These are phyloP conservation scores for Nicotiana otophora DNA, from an alignment of 257 asterid genomes.

Conservation along the genomic window DNA sequence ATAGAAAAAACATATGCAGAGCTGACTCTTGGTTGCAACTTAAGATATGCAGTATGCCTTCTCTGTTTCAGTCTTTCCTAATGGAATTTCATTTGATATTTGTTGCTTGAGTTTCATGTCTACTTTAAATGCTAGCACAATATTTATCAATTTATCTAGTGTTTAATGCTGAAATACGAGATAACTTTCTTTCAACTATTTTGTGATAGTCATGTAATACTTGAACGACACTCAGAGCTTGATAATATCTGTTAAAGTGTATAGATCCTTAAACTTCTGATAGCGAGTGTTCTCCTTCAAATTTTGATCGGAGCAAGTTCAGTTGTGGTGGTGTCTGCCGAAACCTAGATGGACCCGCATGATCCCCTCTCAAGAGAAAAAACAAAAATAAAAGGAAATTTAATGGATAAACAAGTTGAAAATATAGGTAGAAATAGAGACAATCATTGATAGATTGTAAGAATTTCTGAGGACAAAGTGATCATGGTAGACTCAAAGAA, in stretches of 20 bases:
- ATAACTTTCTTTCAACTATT: background rate
- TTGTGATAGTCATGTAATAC: background rate
- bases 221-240: background rate
- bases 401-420: background rate
- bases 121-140: background rate
- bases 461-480: background rate
- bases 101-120: background rate
- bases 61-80: background rate
- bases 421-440: background rate
- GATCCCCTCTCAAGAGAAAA: background rate
- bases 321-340: background rate
- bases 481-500: background rate
- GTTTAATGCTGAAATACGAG: background rate
- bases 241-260: background rate
- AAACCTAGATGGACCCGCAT: background rate
- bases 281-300: background rate
- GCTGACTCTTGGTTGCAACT: conserved; percentile 83
- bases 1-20: conserved; percentile 69
- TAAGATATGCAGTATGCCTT: conserved; percentile 45
- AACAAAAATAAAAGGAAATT: background rate
- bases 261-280: background rate
- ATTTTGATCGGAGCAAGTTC: background rate
- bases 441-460: background rate
- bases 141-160: background rate
- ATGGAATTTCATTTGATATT: background rate